These are phyloP conservation scores for Verticillium dahliae DNA, from an alignment of 2,329 filamentous ascomycete genomes.

Conservation along the genomic window DNA sequence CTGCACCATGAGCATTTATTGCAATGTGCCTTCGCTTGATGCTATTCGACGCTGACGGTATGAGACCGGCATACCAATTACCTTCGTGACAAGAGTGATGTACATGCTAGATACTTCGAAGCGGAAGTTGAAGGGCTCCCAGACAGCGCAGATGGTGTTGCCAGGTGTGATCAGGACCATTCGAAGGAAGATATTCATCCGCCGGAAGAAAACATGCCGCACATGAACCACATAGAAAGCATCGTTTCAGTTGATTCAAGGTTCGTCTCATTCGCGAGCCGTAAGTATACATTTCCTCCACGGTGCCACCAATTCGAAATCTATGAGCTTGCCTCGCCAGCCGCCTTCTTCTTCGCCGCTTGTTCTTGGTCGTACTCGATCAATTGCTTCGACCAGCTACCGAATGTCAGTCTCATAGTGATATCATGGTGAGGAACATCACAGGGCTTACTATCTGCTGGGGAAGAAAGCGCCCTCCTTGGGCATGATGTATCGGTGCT, in stretches of 20 bases:
- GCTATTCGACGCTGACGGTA: no score
- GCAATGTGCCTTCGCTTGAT: no score
- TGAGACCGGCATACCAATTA: no score
- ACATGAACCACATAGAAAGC: not conserved
- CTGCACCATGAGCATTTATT: no score
- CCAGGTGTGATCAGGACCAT: no score
- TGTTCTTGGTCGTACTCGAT: slow-evolving; percentile 38
- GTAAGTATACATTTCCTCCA: not conserved
- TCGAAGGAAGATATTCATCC: not conserved
- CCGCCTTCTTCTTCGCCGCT: slow-evolving; percentile 22
- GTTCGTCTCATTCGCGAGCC: not conserved
- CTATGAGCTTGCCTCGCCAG: slow-evolving; percentile 15
- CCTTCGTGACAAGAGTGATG: no score
- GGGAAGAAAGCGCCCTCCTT: slow-evolving; percentile 73
- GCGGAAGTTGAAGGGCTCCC: no score
- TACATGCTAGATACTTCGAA: no score
- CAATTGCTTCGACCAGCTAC: slow-evolving; percentile 39
- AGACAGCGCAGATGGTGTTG: not conserved
- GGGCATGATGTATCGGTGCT: slow-evolving; percentile 69
- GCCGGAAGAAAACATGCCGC: not conserved
- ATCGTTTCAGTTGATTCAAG: not conserved
- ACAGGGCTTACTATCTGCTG: slow-evolving; percentile 66
- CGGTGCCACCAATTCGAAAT: not conserved
- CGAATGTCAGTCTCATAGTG: slow-evolving; percentile 12
- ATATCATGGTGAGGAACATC: no score